These are phyloP conservation scores for Pezizomycotina sp. DNA, from an alignment of 2,329 filamentous ascomycete species.

Conservation along the genomic window DNA sequence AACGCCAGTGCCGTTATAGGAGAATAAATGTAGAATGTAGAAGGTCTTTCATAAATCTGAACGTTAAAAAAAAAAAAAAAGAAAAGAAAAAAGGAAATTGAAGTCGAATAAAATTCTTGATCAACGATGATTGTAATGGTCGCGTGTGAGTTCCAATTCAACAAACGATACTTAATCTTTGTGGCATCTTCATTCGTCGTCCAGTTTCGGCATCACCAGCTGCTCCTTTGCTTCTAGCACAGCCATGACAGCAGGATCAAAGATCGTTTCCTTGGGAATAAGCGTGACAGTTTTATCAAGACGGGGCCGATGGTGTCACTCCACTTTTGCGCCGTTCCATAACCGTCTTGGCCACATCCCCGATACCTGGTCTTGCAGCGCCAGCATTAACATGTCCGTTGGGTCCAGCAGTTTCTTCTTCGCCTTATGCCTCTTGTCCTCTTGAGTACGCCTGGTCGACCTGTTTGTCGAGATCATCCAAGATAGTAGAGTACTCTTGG, in stretches of 20 bases:
- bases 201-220: constrained; percentile 20
- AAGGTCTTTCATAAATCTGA: no score
- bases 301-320: constrained; percentile 79
- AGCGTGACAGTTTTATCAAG: constrained; percentile 47
- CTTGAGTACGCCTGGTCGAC: constrained; percentile 87
- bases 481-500: constrained; percentile 92
- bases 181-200: constrained; percentile 17
- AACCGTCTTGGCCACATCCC: constrained; percentile 73
- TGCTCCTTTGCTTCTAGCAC: constrained; percentile 23
- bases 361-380: constrained; percentile 57
- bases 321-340: constrained; percentile 90
- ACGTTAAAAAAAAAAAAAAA: no score
- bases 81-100: no score
- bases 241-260: constrained; percentile 20
- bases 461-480: constrained; percentile 74
- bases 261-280: constrained; percentile 23
- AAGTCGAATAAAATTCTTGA: no score
- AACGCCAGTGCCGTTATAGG: no score
- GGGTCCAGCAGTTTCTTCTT: constrained; percentile 74
- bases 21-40: no score
- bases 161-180: no score
- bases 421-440: constrained; percentile 88
- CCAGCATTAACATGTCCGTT: constrained; percentile 47
- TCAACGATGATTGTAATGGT: no score
- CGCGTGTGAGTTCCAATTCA: no score